These are phyloP conservation scores for Medicago arabica DNA, from an alignment of 306 rosid species.

Conservation along the genomic window DNA sequence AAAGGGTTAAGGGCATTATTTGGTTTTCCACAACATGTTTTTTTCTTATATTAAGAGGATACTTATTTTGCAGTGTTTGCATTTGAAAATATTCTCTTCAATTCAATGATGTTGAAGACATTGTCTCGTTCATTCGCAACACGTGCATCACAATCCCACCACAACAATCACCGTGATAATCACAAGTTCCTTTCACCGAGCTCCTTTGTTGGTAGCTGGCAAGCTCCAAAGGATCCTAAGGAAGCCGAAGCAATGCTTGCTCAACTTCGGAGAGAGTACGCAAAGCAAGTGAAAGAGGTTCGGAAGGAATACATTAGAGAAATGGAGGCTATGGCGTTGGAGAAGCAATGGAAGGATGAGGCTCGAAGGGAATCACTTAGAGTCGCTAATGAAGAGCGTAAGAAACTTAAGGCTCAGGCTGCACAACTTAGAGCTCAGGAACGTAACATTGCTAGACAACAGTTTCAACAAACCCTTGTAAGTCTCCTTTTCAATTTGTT, in stretches of 20 bases:
- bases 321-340: slow-evolving; percentile 67
- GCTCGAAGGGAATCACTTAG: slow-evolving; percentile 69
- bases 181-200: slow-evolving; percentile 58
- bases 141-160: slow-evolving; percentile 58
- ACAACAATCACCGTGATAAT: slow-evolving; percentile 51
- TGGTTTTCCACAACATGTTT: too few relatives aligned
- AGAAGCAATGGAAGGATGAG: slow-evolving; percentile 74
- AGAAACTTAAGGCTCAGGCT: slow-evolving; percentile 73
- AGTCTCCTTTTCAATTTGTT: slow-evolving; percentile 12
- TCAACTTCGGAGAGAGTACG: slow-evolving; percentile 69
- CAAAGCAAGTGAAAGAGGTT: slow-evolving; percentile 74
- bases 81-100: background rate
- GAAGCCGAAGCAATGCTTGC: slow-evolving; percentile 76
- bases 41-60: too few relatives aligned
- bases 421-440: slow-evolving; percentile 72
- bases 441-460: slow-evolving; percentile 64
- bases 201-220: slow-evolving; percentile 75
- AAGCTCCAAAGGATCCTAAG: slow-evolving; percentile 66
- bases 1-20: too few relatives aligned
- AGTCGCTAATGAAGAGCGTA: slow-evolving; percentile 72
- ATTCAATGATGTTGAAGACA: background rate
- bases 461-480: slow-evolving; percentile 75
- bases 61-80: too few relatives aligned
- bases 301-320: slow-evolving; percentile 73
- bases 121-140: slow-evolving; percentile 48